phyloP scores from a whole-genome alignment of 1,284 basidiomycete genomes.

The Rhodotorula sp. region DNA sequence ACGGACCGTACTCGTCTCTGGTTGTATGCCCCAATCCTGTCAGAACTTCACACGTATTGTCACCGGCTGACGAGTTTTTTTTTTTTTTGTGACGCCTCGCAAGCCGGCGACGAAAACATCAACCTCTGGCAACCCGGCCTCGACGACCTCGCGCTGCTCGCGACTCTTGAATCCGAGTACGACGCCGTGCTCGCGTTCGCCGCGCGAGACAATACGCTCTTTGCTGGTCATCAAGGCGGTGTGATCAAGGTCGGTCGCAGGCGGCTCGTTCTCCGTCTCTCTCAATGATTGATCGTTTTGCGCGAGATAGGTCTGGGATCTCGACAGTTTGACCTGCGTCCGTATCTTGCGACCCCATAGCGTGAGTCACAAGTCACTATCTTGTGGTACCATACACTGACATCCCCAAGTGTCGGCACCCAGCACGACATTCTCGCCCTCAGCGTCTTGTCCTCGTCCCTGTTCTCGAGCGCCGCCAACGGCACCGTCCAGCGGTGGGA shows the following conservation, averaged over 20 bases:
- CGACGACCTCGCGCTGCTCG: constrained; percentile 17
- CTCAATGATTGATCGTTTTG: neutral
- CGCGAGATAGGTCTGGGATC: constrained; percentile 68
- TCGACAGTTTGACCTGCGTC: constrained; percentile 81
- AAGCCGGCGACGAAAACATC: constrained; percentile 49
- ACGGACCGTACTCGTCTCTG: constrained; percentile 66
- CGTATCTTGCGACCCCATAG: constrained; percentile 81
- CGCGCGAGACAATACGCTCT: constrained; percentile 73
- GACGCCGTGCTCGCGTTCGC: constrained; percentile 71
- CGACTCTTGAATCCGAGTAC: constrained; percentile 49
- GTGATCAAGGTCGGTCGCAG: constrained; percentile 59
- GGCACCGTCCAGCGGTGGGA: constrained; percentile 79
- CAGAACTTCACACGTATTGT: too few species aligned
- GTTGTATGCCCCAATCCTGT: constrained; percentile 46
- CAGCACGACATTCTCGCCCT: constrained; percentile 69
- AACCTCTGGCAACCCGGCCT: constrained; percentile 47
- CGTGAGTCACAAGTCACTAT: constrained; percentile 51
- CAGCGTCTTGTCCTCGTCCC: constrained; percentile 67
- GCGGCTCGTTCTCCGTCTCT: neutral
- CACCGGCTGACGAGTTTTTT: neutral
- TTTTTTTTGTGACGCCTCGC: neutral
- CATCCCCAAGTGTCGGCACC: constrained; percentile 1
- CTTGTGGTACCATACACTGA: neutral
- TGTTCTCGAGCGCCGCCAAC: constrained; percentile 79
- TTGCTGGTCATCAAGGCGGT: constrained; percentile 90